Conservation (phyloP, 306 rosid genomes). For the Albizia julibrissin region DNA sequence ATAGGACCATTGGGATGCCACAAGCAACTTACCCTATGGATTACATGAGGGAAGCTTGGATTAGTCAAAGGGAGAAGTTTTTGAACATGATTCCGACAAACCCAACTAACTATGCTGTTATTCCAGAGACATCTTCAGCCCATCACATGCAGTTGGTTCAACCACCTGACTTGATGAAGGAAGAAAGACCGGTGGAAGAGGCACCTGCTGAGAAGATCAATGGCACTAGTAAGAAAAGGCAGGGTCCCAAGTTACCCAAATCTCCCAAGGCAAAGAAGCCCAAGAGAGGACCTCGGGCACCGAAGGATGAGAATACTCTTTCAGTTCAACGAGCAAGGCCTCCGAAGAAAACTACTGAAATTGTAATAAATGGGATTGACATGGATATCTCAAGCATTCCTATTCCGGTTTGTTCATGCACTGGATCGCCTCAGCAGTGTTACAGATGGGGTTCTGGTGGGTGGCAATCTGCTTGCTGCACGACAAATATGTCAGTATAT, state of each 20-base stretch:
- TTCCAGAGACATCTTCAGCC: slow-evolving; percentile 65
- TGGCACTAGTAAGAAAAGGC: slow-evolving; percentile 72
- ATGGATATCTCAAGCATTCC: slow-evolving; percentile 89
- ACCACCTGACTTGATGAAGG: slow-evolving; percentile 56
- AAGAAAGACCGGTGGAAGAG: slow-evolving; percentile 70
- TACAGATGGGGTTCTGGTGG: slow-evolving; percentile 99
- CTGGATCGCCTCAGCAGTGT: slow-evolving; percentile 88
- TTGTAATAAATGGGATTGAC: slow-evolving; percentile 79
- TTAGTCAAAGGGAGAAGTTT: slow-evolving; percentile 71
- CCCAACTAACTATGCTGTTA: slow-evolving; percentile 42
- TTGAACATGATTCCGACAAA: slow-evolving; percentile 72
- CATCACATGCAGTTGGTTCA: slow-evolving; percentile 71
- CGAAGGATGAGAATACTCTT: slow-evolving; percentile 59
- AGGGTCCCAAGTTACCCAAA: slow-evolving; percentile 62
- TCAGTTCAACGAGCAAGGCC: slow-evolving; percentile 73
- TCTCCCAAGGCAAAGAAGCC: slow-evolving; percentile 81
- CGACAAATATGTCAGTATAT: slow-evolving; percentile 77
- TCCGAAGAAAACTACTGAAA: slow-evolving; percentile 72
- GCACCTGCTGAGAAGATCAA: slow-evolving; percentile 49
- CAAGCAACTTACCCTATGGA: slow-evolving; percentile 65
- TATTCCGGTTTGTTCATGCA: slow-evolving; percentile 91
- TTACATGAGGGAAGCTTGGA: slow-evolving; percentile 86
- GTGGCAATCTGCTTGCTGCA: slow-evolving; percentile 99
- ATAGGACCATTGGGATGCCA: slow-evolving; percentile 66
- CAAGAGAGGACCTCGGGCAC: slow-evolving; percentile 61